phyloP scores from a whole-genome alignment of 805 yeast genomes.

The Sungouiella blattae region DNA sequence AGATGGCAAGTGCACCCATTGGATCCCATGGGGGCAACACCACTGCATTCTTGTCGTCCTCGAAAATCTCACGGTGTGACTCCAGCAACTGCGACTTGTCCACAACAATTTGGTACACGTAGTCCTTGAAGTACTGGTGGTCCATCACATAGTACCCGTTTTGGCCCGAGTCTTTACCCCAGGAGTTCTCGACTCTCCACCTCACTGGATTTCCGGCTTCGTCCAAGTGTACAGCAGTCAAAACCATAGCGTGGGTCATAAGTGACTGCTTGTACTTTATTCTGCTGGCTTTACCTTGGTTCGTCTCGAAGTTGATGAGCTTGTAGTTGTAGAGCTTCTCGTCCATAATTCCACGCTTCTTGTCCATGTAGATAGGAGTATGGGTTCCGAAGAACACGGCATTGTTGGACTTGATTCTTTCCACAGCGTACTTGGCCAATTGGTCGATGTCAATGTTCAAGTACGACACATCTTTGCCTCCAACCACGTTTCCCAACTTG shows the following conservation, averaged over 20 bases:
- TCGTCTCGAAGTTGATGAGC: conserved; percentile 12
- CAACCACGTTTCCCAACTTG: conserved; percentile 17
- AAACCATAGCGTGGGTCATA: conserved; percentile 21
- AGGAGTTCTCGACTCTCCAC: conserved; percentile 74
- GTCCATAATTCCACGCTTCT: conserved; percentile 20
- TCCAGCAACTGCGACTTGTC: conserved; percentile 24
- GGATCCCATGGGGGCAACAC: conserved; percentile 78
- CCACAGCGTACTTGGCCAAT: conserved; percentile 14
- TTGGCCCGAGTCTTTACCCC: conserved; percentile 67
- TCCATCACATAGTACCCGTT: conserved; percentile 72
- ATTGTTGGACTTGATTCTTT: conserved; percentile 12
- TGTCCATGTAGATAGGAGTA: conserved; percentile 20
- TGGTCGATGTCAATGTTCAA: conserved; percentile 15
- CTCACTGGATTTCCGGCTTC: conserved; percentile 53
- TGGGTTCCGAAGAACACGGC: conserved; percentile 21
- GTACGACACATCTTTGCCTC: conserved; percentile 16
- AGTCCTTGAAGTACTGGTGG: conserved; percentile 69
- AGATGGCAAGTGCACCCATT: conserved; percentile 66
- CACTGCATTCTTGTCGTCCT: conserved; percentile 41
- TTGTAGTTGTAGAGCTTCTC: conserved; percentile 14
- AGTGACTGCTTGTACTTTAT: conserved; percentile 17
- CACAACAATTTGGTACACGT: conserved; percentile 65
- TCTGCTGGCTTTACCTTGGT: conserved; percentile 16
- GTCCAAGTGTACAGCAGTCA: conserved; percentile 19
- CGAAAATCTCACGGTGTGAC: conserved; percentile 33